Evolutionary conservation across 2,329 filamentous ascomycete genomes (phyloP).

Genomic region (Fusarium equiseti): DNA sequence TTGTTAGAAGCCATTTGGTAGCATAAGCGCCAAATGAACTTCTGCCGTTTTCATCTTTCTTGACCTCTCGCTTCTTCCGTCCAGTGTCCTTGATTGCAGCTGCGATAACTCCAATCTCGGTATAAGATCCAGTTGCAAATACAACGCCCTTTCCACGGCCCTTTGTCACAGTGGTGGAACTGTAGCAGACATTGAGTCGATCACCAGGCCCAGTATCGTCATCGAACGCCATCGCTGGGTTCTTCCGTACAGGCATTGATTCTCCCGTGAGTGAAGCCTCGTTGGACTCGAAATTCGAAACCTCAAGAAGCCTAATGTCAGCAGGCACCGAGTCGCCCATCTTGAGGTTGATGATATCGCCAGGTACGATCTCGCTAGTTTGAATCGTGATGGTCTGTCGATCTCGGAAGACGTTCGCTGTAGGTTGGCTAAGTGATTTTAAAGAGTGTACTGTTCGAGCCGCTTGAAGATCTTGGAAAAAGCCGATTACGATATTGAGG

Average conservation of each 20-base stretch:
- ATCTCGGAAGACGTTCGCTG: conserved; percentile 38
- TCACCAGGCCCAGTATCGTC: conserved; percentile 63
- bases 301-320: conserved; percentile 59
- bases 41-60: conserved; percentile 60
- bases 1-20: conserved; percentile 52
- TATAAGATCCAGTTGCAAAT: conserved; percentile 71
- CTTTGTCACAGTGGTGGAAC: conserved; percentile 71
- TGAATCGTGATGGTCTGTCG: conserved; percentile 28
- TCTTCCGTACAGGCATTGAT: conserved; percentile 70
- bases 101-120: conserved; percentile 72
- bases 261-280: conserved; percentile 37
- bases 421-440: conserved; percentile 52
- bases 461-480: conserved; percentile 59
- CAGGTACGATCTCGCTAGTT: conserved; percentile 52
- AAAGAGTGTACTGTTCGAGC: conserved; percentile 62
- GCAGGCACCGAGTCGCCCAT: conserved; percentile 71
- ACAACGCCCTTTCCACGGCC: conserved; percentile 71
- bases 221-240: conserved; percentile 56
- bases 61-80: conserved; percentile 50
- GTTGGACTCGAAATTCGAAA: conserved; percentile 35
- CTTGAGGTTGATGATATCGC: conserved; percentile 66
- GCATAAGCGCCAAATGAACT: conserved; percentile 48
- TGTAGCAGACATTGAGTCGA: conserved; percentile 72
- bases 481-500: conserved; percentile 68
- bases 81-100: conserved; percentile 56